phyloP scores from a whole-genome alignment of 305 asterid species.

The Fraxinus floribunda region DNA sequence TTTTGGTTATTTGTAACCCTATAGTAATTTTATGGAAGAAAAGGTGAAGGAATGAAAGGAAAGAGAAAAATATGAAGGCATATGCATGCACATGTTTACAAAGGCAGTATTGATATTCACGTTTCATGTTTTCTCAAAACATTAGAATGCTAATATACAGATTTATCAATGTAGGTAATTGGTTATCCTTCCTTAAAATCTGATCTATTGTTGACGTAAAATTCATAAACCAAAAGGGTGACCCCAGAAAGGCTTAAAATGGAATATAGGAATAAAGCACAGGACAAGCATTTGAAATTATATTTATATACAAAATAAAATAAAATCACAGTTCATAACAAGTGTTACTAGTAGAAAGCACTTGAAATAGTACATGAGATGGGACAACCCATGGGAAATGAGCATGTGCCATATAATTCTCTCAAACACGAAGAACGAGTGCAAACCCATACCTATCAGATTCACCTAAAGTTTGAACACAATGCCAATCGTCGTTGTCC shows the following conservation, averaged over 20 bases:
- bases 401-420: not conserved
- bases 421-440: not conserved
- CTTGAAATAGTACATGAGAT: not conserved
- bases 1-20: not conserved
- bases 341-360: not conserved
- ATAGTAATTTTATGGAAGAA: not conserved
- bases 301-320: not conserved
- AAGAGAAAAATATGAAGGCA: not conserved
- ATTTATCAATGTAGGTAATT: not conserved
- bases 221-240: not conserved
- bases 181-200: not conserved
- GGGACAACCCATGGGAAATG: not conserved
- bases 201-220: not conserved
- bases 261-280: not conserved
- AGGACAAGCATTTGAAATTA: not conserved
- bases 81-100: not conserved
- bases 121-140: not conserved
- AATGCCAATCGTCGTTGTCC: slow-evolving; percentile 75
- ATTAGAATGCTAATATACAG: not conserved
- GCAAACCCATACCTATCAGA: slow-evolving; percentile 49
- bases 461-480: slow-evolving; percentile 73
- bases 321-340: not conserved
- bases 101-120: not conserved
- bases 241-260: not conserved
- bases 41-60: not conserved